Conservation (phyloP, 805 yeast species). For the Kuraishia cidri region DNA sequence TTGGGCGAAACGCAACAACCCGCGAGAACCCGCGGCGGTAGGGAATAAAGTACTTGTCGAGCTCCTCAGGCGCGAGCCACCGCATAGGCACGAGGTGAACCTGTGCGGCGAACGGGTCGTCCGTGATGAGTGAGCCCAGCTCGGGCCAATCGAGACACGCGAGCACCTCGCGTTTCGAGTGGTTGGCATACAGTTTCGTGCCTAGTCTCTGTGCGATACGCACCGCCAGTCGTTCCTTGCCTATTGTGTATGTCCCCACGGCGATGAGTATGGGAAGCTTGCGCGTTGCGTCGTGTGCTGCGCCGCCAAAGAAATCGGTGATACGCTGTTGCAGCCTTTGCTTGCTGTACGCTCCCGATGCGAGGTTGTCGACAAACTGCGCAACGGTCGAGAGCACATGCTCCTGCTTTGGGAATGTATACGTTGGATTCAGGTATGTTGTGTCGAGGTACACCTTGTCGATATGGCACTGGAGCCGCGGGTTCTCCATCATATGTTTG, state of each 20-base stretch:
- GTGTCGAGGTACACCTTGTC: conserved; percentile 80
- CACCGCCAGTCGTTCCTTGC: conserved; percentile 82
- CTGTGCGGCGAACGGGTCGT: conserved; percentile 34
- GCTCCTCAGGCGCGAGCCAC: conserved; percentile 33
- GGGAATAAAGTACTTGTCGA: conserved; percentile 40
- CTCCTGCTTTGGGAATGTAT: conserved; percentile 73
- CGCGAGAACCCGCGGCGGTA: conserved; percentile 40
- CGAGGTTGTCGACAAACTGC: conserved; percentile 33
- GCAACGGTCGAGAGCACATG: conserved; percentile 56
- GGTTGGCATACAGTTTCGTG: conserved; percentile 47
- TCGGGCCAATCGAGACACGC: conserved; percentile 34
- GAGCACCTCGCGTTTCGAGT: conserved; percentile 36
- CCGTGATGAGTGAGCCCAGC: conserved; percentile 28
- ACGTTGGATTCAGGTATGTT: conserved; percentile 71
- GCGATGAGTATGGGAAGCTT: conserved; percentile 39
- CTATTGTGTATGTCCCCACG: conserved; percentile 87
- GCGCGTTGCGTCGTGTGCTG: conserved; percentile 3
- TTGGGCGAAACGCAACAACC: conserved; percentile 72
- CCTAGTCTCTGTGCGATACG: conserved; percentile 42
- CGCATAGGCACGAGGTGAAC: conserved; percentile 73
- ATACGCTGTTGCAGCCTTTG: conserved; percentile 19
- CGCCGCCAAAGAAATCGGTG: conserved; percentile 21
- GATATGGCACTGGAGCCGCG: conserved; percentile 21
- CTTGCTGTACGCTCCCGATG: conserved; percentile 17
- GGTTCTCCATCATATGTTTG: conserved; percentile 35